Evolutionary conservation across 1,284 basidiomycete species (phyloP), one percentile per base, ranked within the genome.

Genomic region (Pascua guehoae): DNA sequence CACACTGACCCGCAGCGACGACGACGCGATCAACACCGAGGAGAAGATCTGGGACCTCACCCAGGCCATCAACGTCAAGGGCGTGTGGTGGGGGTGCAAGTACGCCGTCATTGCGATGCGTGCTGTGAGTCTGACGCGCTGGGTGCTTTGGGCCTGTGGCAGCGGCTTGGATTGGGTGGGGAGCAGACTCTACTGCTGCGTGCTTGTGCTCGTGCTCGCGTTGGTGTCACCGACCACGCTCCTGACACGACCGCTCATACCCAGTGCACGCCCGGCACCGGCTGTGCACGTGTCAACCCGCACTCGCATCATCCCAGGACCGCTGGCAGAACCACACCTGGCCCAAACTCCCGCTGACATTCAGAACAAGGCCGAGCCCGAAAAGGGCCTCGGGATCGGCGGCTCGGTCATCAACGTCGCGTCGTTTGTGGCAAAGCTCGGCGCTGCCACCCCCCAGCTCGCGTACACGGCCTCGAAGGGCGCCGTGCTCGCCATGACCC

Each of bases 51-150:
- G 94, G 93, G 91, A 95, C 75, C 81, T 92, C 56, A 92, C 90
- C 7, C 91, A 94, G 86, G 82, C 85, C 61, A 88, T 97, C 80
- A 98, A 98, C 76, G 85, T 95, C 74, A 98, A 98, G 79, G 94
- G 94, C 54, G 95, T 97, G 58, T 97, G 94, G 94, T 98, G 88
- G 86, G 94, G 95, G 47, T 94, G 89, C 83, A 96, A 97, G 78
- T 88, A 98, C 72, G 94, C 92, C 8, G 93, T 98, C 71, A 81
- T 88, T 54, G 95, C 94, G 24, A 98, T 98, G 94, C 86, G 91
- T 62, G 80, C 74, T 46, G 76, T 75, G 51, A 62, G 76, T 47
- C 1, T 17, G 5, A 4, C 3, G 7, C 24, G 24, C n/a, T n/a
- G n/a, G n/a, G n/a, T n/a, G n/a, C n/a, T n/a, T n/a, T n/a, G n/a